Evolutionary conservation across 345 rosid species (phyloP), one percentile per base, ranked within the genome.

Genomic region (Sisymbrium altissimum): DNA sequence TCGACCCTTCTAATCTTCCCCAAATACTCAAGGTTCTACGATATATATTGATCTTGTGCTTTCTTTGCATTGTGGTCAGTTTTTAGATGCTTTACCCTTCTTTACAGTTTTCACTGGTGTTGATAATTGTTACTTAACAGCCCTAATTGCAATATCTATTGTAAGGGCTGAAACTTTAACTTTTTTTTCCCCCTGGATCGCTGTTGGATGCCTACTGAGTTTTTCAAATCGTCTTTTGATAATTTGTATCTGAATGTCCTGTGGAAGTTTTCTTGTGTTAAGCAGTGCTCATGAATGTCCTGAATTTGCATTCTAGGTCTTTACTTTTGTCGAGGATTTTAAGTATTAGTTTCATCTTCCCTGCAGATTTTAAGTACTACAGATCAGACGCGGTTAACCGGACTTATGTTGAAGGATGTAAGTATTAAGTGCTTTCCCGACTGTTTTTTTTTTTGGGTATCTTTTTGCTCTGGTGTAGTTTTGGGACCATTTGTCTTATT

Each of bases 1-100:
- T 92, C 66, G 91, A 86, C 56, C 87, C 85, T 76, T 84, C 95
- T 55, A 85, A 86, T 54, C 97, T 95, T 67, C 96, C 89, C 60
- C 62, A 80, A 71, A 81, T 95, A 72, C 91, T 86, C 71, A 84
- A 95, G 99, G 99, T 95, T 79, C 63, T 43, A 65, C 72, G 73
- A 74, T 74, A 35, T 29, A 48, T 58, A 66, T 9, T 74, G 61
- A 43, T 57, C 32, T 38, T 66, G 7, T 66, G 59, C 41, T 39
- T 66, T 59, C 72, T 57, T 67, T 74, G 33, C 55, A 43, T 39
- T 46, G 33, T 57, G 36, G 36, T 66, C 49, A 35, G 32, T 27
- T 11, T 27, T 11, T 15, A 53, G 48, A 29, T 41, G 64, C 29
- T 64, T 66, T 33, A 15, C 30, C 4, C 56, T 21, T 52, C 61